Evolutionary conservation across 805 yeast species (phyloP).

Genomic region (Kregervanrija pseudodelftensis): DNA sequence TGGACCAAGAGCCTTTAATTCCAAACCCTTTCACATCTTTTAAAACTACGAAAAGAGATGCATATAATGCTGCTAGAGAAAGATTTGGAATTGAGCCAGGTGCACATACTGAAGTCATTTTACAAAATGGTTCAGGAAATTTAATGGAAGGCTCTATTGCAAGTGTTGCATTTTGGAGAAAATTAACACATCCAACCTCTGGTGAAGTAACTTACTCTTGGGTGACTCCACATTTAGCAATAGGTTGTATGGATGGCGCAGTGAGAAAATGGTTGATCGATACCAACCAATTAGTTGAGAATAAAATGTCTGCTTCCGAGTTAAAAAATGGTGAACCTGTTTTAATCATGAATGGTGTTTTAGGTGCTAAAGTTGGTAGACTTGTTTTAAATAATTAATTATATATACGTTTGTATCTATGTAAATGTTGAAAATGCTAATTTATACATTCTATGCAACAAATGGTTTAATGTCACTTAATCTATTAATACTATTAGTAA

Average conservation of each 20-base stretch:
- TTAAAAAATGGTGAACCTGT: constrained; percentile 61
- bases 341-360: constrained; percentile 71
- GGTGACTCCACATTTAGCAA: constrained; percentile 72
- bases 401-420: background rate
- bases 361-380: constrained; percentile 66
- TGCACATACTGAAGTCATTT: constrained; percentile 53
- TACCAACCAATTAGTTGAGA: constrained; percentile 13
- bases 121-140: constrained; percentile 53
- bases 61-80: constrained; percentile 55
- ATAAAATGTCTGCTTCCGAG: constrained; percentile 32
- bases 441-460: constrained; percentile 14
- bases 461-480: constrained; percentile 24
- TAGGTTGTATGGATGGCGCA: constrained; percentile 85
- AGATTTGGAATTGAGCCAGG: constrained; percentile 28
- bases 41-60: constrained; percentile 71
- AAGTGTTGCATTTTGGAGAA: constrained; percentile 59
- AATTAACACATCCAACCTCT: constrained; percentile 20
- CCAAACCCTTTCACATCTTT: constrained; percentile 77
- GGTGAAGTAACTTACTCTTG: constrained; percentile 39
- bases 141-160: constrained; percentile 80
- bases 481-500: constrained; percentile 37
- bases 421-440: background rate
- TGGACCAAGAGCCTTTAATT: constrained; percentile 46
- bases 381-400: constrained; percentile 22
- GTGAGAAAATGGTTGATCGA: constrained; percentile 57